phyloP scores from a whole-genome alignment of 257 asterid species.

The Solanum pimpinellifolium region DNA sequence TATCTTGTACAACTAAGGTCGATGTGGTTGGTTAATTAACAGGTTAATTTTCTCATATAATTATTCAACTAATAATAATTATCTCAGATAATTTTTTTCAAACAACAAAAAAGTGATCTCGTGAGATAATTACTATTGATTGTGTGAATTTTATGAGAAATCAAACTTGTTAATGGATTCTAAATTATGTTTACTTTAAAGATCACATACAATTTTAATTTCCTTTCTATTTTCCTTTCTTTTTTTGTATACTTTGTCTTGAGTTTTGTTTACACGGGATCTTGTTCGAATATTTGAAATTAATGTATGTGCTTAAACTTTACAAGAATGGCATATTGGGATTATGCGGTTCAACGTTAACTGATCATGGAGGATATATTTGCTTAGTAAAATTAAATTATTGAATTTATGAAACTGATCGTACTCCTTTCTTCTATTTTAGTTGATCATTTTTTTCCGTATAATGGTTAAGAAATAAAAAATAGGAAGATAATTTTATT shows the following conservation, averaged over 20 bases:
- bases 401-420: not conserved
- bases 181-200: not conserved
- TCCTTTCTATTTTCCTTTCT: not conserved
- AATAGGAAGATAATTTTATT: too few relatives aligned
- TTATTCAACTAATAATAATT: not conserved
- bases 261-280: not conserved
- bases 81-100: not conserved
- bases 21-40: constrained; percentile 44
- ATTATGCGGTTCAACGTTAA: not conserved
- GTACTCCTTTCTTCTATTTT: too few relatives aligned
- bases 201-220: not conserved
- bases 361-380: not conserved
- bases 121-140: not conserved
- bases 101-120: not conserved
- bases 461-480: too few relatives aligned
- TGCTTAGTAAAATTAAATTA: not conserved
- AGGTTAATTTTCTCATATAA: not conserved
- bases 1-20: constrained; percentile 68
- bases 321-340: not conserved
- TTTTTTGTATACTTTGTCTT: not conserved
- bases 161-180: constrained; percentile 3
- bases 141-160: not conserved
- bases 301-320: not conserved
- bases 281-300: not conserved
- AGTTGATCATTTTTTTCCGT: too few relatives aligned